Conservation (phyloP, 2,329 filamentous ascomycete genomes). For the Colletotrichum liriopes region DNA sequence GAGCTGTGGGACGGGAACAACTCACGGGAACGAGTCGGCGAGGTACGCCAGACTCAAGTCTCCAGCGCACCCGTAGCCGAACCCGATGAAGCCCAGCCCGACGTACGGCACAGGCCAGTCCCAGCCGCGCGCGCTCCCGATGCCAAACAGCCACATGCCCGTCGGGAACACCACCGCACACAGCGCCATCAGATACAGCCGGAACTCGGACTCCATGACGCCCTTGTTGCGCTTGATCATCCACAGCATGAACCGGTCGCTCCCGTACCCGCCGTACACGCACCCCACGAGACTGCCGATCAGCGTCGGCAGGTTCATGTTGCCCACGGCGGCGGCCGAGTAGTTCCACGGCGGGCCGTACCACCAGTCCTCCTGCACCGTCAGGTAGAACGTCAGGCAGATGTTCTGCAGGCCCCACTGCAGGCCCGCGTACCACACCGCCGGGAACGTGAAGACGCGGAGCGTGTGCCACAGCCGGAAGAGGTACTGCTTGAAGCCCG, state of each 20-base stretch:
- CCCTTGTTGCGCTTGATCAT: slow-evolving; percentile 68
- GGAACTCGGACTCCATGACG: slow-evolving; percentile 69
- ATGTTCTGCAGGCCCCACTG: slow-evolving; percentile 74
- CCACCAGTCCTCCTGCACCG: slow-evolving; percentile 71
- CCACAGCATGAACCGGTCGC: slow-evolving; percentile 70
- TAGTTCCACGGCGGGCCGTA: slow-evolving; percentile 70
- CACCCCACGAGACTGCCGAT: slow-evolving; percentile 70
- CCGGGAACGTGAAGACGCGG: slow-evolving; percentile 71
- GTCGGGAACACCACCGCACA: slow-evolving; percentile 65
- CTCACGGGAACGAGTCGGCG: slow-evolving; percentile 66
- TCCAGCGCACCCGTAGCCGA: slow-evolving; percentile 72
- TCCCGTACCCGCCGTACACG: slow-evolving; percentile 71
- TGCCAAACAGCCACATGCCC: slow-evolving; percentile 68
- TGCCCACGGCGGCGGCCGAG: slow-evolving; percentile 65
- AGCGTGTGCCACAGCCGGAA: slow-evolving; percentile 68
- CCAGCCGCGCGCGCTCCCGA: slow-evolving; percentile 66
- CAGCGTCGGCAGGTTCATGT: slow-evolving; percentile 71
- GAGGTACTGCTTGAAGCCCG: slow-evolving; percentile 69
- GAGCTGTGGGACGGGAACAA: neutral
- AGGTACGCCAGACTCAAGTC: slow-evolving; percentile 70
- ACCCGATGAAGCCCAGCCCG: slow-evolving; percentile 71
- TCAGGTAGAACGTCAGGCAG: slow-evolving; percentile 73
- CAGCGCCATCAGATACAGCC: slow-evolving; percentile 66
- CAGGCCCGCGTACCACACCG: slow-evolving; percentile 70
- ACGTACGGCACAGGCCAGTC: slow-evolving; percentile 69